Percentiles rank a stretch among this genome's conserved stretches.
phyloP scores from a whole-genome alignment of 495 filamentous ascomycete species.

The Neurospora intermedia region DNA sequence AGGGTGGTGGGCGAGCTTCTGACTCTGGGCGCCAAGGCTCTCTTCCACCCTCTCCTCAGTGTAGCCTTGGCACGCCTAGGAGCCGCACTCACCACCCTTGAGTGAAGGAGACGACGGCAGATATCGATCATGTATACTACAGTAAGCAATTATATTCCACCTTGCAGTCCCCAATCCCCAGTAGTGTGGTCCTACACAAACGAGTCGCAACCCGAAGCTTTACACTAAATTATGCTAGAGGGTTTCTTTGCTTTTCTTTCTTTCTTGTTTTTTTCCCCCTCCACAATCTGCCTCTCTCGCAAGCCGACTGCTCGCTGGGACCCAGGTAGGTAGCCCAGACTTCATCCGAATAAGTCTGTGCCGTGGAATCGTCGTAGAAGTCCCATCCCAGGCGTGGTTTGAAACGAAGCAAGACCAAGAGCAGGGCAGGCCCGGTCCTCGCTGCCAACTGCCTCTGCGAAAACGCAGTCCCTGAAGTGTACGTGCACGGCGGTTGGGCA shows the following conservation, averaged over 20 bases:
- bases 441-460: not conserved
- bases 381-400: not conserved
- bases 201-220: not conserved
- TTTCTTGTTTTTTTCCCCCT: not conserved
- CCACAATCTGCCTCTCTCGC: not conserved
- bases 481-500: not conserved
- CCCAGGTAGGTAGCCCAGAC: not conserved
- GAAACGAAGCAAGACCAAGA: not conserved
- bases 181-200: not conserved
- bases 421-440: not conserved
- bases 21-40: too few relatives aligned
- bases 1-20: too few relatives aligned
- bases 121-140: too few relatives aligned
- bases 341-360: not conserved
- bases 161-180: not conserved
- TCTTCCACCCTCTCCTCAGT: too few relatives aligned
- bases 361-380: not conserved
- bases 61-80: too few relatives aligned
- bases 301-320: not conserved
- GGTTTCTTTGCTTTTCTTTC: not conserved
- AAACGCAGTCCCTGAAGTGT: not conserved
- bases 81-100: too few relatives aligned
- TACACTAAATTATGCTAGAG: not conserved
- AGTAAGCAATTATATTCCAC: not conserved
- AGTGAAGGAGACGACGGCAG: too few relatives aligned